Percentiles rank a stretch among this genome's conserved stretches.
Conservation (phyloP, 2,329 filamentous ascomycete species). For the Aspergillus nomiae region DNA sequence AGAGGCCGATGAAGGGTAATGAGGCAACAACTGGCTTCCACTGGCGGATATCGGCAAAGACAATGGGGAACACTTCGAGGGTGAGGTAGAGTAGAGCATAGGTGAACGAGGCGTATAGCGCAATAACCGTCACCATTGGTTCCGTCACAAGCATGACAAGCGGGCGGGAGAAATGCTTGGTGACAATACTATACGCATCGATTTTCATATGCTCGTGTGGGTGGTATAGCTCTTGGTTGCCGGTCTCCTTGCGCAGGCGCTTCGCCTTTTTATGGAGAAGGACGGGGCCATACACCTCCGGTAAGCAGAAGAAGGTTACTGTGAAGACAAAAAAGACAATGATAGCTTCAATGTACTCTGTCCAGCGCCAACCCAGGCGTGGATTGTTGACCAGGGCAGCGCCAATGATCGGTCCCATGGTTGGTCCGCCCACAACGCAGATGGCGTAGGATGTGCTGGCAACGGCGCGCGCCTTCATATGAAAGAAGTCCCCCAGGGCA, state of each 20-base stretch:
- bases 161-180: conserved; percentile 47
- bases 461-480: conserved; percentile 38
- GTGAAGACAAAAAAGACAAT: conserved; percentile 33
- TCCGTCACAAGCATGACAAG: conserved; percentile 50
- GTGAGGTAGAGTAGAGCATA: conserved; percentile 52
- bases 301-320: conserved; percentile 32
- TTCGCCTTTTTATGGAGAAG: conserved; percentile 44
- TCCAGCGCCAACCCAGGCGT: conserved; percentile 31
- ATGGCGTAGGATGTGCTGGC: conserved; percentile 44
- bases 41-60: conserved; percentile 44
- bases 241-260: conserved; percentile 42
- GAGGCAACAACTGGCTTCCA: conserved; percentile 43
- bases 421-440: conserved; percentile 44
- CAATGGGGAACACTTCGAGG: conserved; percentile 52
- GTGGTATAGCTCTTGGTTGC: conserved; percentile 45
- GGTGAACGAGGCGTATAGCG: conserved; percentile 49
- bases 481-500: conserved; percentile 48
- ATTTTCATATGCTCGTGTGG: conserved; percentile 49
- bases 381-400: conserved; percentile 37
- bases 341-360: conserved; percentile 47
- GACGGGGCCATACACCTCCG: conserved; percentile 45
- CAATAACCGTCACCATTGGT: conserved; percentile 50
- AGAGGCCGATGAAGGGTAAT: conserved; percentile 48
- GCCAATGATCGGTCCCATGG: conserved; percentile 47
- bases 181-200: conserved; percentile 42